These are phyloP conservation scores for Cotoneaster glaucophyllus DNA, from an alignment of 306 rosid genomes.

Conservation along the genomic window DNA sequence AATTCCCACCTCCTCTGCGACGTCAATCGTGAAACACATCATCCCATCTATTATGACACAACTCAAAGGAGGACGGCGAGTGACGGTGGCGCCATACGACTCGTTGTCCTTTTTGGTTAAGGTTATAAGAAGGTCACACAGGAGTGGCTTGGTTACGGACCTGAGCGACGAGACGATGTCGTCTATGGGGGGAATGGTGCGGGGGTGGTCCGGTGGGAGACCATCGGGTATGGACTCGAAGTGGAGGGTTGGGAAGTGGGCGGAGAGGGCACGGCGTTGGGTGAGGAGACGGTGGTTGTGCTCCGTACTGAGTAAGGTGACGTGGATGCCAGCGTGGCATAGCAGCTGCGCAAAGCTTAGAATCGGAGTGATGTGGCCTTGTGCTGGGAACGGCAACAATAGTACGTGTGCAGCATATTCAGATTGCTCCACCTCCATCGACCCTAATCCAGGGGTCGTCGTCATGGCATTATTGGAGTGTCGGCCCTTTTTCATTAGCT, in stretches of 20 bases:
- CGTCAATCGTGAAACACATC: background rate
- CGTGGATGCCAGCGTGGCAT: conserved; percentile 3
- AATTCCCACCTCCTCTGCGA: background rate
- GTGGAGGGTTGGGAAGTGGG: conserved; percentile 7
- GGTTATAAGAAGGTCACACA: background rate
- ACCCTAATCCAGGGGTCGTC: too few relatives aligned
- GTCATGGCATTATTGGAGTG: too few relatives aligned
- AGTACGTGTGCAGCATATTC: background rate
- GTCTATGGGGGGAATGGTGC: background rate
- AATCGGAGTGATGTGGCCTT: conserved; percentile 18
- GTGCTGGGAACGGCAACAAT: conserved; percentile 5
- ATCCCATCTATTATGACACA: background rate
- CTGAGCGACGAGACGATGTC: background rate
- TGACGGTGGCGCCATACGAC: background rate
- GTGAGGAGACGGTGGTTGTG: background rate
- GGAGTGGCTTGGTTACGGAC: background rate
- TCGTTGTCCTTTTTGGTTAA: background rate
- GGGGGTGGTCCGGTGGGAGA: background rate
- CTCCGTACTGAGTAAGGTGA: conserved; percentile 12
- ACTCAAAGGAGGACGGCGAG: background rate
- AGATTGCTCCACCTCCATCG: too few relatives aligned
- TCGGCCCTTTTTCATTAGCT: too few relatives aligned
- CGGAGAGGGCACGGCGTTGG: background rate
- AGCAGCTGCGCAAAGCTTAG: conserved; percentile 12
- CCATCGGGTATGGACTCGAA: conserved; percentile 13